A percentile compares a stretch with the other conserved stretches of the same genome.
These are phyloP conservation scores for Phialocephala subalpina DNA, from an alignment of 2,329 filamentous ascomycete genomes.

Conservation along the genomic window DNA sequence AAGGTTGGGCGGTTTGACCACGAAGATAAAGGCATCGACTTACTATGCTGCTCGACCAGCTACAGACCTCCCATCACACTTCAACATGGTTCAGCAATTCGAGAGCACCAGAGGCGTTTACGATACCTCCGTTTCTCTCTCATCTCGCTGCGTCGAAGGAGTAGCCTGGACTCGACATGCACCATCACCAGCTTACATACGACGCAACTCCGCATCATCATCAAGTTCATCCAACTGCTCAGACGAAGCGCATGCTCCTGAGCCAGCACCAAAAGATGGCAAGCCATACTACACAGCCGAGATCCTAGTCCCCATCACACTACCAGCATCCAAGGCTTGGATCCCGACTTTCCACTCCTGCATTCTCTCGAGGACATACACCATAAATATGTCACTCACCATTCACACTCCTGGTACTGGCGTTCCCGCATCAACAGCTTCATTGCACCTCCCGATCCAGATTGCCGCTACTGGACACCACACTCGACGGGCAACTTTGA, in stretches of 20 bases:
- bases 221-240: constrained; percentile 37
- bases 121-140: constrained; percentile 36
- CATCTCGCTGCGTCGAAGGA: constrained; percentile 42
- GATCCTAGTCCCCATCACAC: constrained; percentile 68
- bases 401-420: constrained; percentile 57
- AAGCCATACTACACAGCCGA: constrained; percentile 60
- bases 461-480: constrained; percentile 39
- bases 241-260: constrained; percentile 23
- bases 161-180: constrained; percentile 43
- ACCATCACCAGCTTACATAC: constrained; percentile 30
- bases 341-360: constrained; percentile 76
- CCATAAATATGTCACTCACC: constrained; percentile 64
- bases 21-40: constrained; percentile 42
- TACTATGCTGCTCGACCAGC: constrained; percentile 38
- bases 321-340: constrained; percentile 68
- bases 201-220: constrained; percentile 41
- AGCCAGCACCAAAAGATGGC: constrained; percentile 13
- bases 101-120: constrained; percentile 39
- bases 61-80: constrained; percentile 31
- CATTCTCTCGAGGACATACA: constrained; percentile 69
- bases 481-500: constrained; percentile 32
- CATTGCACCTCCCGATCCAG: constrained; percentile 41
- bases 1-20: constrained; percentile 40
- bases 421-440: constrained; percentile 46
- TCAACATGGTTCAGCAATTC: constrained; percentile 29